These are phyloP conservation scores for Strigomonas galati DNA, from an alignment of 208 protist genomes.

Conservation along the genomic window DNA sequence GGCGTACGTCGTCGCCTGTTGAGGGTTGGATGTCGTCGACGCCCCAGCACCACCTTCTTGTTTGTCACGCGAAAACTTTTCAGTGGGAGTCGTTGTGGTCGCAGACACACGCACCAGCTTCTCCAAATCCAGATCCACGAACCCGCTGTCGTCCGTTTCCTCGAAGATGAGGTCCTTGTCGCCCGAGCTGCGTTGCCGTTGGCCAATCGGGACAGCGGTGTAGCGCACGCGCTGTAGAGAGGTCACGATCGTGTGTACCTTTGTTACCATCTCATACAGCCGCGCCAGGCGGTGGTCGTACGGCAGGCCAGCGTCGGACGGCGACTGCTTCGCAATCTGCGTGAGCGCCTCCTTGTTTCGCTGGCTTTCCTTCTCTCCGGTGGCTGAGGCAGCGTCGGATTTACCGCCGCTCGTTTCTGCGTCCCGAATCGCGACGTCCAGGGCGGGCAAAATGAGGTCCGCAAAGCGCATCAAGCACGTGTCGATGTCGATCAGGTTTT, in stretches of 20 bases:
- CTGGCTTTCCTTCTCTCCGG: conserved; percentile 11
- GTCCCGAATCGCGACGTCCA: conserved; percentile 49
- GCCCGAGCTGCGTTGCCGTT: conserved; percentile 33
- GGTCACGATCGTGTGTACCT: conserved; percentile 59
- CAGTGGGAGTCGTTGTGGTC: background rate
- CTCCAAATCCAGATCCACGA: conserved; percentile 67
- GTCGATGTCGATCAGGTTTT: conserved; percentile 85
- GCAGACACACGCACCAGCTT: conserved; percentile 42
- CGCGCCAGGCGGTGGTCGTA: conserved; percentile 68
- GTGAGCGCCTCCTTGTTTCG: conserved; percentile 27
- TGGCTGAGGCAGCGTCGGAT: background rate
- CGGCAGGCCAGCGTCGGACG: conserved; percentile 23
- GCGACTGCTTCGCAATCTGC: conserved; percentile 29
- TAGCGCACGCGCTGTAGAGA: conserved; percentile 76
- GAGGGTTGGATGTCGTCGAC: background rate
- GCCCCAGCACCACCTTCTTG: background rate
- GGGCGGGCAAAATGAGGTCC: conserved; percentile 69
- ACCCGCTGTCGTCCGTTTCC: conserved; percentile 35
- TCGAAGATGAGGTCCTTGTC: conserved; percentile 64
- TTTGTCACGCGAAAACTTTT: conserved; percentile 4
- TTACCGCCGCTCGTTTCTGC: background rate
- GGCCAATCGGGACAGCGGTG: conserved; percentile 48
- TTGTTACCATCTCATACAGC: conserved; percentile 60
- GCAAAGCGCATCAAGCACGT: conserved; percentile 59
- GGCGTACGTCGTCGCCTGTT: background rate